Percentiles rank a stretch among this genome's conserved stretches.
Conservation (phyloP, 306 rosid species). For the Ormosia semicastrata region DNA sequence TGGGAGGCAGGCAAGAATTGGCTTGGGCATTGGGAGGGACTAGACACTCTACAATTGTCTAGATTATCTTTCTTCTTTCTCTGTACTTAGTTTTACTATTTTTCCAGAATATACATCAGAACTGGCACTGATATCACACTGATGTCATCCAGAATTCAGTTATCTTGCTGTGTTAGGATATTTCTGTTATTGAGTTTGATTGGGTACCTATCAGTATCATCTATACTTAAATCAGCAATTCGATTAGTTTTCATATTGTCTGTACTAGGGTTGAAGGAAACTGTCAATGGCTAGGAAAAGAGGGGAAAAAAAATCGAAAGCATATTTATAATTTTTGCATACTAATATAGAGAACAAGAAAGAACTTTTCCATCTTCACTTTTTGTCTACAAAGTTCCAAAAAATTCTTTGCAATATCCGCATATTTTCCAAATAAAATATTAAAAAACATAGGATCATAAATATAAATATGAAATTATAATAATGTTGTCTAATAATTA, state of each 20-base stretch:
- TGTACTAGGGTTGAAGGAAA: constrained; percentile 7
- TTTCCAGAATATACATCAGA: no score
- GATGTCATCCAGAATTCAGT: no score
- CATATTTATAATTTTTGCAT: not conserved
- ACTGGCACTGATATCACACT: no score
- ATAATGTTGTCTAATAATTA: not conserved
- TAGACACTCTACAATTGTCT: no score
- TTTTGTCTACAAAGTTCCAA: not conserved
- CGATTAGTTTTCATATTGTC: not conserved
- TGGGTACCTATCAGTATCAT: no score
- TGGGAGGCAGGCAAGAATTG: no score
- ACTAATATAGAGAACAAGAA: not conserved
- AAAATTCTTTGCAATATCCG: not conserved
- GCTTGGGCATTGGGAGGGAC: no score
- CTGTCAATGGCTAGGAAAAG: not conserved
- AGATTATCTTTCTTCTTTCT: no score
- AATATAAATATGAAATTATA: not conserved
- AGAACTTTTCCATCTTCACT: not conserved
- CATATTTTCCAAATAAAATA: constrained; percentile 1
- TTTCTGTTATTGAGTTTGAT: no score
- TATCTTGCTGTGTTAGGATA: no score
- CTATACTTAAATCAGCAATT: not conserved
- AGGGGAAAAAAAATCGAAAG: not conserved
- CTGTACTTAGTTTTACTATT: no score
- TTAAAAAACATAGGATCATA: not conserved